Evolutionary conservation across 208 protist species (phyloP), one percentile per base, ranked within the genome.

Genomic region (Zelonia costaricensis): DNA sequence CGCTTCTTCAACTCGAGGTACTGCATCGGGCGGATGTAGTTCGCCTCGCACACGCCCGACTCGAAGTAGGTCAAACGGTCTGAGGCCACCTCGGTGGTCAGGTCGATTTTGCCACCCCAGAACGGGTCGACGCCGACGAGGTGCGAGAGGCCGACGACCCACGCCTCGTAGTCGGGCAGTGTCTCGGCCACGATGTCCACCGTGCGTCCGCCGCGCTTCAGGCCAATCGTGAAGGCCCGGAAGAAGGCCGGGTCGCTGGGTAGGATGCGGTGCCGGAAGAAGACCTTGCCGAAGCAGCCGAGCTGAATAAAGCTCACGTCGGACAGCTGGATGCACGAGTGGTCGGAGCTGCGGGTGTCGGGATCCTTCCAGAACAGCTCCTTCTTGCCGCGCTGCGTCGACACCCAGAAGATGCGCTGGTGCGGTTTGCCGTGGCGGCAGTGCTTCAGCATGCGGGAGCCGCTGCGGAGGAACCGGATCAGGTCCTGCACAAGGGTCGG

Each of bases 221-320:
- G 52, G 23, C 84, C 89, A 43, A 98, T 59, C 23, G 92, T 87
- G 67, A 98, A 96, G 69, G 86, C 84, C 40, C 77, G 79, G 68
- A 89, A 97, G 69, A 97, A 97, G 35, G 71, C 67, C 4, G 81
- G 81, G 58, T 93, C 76, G 20, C 25, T 81, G 9, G 83, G 53
- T 0, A 65, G 62, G 22, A 91, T 78, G 5, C 55, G 75, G 67
- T 96, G 55, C n/a, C 94, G 87, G 49, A 76, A 58, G 57, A 98
- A 97, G 12, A 98, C 92, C 51, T 96, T 97, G 44, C 84, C 86
- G 60, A 94, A 96, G 67, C 81, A 85, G n/a, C 94, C 94, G 0
- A 96, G 66, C 62, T 92, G 80, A 33, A 98, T 86, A 78, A 76
- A 93, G 62, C 78, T 85, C 25, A 98, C 91, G 16, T 89, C 69